A percentile compares a stretch with the other conserved stretches of the same genome.
Conservation (phyloP, 805 yeast genomes). For the Soucietia sequanensis region DNA sequence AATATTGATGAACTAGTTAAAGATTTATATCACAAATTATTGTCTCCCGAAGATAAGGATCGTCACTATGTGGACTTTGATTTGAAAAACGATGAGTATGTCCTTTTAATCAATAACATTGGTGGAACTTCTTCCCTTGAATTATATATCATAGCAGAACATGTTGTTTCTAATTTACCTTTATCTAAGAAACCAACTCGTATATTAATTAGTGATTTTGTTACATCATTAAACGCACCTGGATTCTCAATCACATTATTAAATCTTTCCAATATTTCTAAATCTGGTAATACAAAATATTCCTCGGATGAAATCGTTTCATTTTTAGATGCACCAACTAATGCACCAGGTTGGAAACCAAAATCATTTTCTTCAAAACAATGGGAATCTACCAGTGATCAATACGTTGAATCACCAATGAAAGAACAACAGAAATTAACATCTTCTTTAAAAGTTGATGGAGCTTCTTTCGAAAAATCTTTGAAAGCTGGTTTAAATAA, state of each 20-base stretch:
- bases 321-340: constrained; percentile 67
- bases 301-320: constrained; percentile 34
- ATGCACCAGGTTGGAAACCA: constrained; percentile 82
- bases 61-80: constrained; percentile 77
- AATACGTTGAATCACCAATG: constrained; percentile 32
- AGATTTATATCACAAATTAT: constrained; percentile 58
- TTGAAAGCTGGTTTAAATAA: constrained; percentile 42
- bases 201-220: constrained; percentile 72
- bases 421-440: constrained; percentile 18
- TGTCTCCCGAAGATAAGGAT: constrained; percentile 66
- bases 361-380: constrained; percentile 27
- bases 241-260: constrained; percentile 86
- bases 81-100: constrained; percentile 57
- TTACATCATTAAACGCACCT: constrained; percentile 88
- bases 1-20: constrained; percentile 56
- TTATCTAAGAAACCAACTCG: constrained; percentile 63
- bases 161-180: constrained; percentile 52
- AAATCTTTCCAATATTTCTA: constrained; percentile 55
- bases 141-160: constrained; percentile 66
- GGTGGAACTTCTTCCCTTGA: constrained; percentile 89
- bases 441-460: constrained; percentile 30
- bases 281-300: constrained; percentile 28
- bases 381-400: constrained; percentile 27
- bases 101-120: constrained; percentile 74
- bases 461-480: constrained; percentile 48